Evolutionary conservation across 768 basidiomycete species (phyloP).

Genomic region (Lenzites betulinus): DNA sequence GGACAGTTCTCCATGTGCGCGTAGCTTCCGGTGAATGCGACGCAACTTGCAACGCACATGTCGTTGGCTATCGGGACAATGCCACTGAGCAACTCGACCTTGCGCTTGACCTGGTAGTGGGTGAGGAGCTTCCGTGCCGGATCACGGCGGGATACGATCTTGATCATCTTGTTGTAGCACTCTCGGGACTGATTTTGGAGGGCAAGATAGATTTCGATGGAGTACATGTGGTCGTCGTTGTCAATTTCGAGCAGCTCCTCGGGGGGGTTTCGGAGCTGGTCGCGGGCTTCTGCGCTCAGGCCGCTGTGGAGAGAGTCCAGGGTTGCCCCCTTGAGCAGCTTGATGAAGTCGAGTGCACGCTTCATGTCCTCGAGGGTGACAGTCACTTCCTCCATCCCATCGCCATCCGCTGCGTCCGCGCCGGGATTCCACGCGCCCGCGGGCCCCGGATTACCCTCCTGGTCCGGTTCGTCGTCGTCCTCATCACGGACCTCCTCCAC

Average conservation of each 20-base stretch:
- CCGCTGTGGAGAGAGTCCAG: not conserved
- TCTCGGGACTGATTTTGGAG: not conserved
- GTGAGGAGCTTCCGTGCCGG: not conserved
- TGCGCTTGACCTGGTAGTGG: not conserved
- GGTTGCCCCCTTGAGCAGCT: no score
- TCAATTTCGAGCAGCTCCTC: not conserved
- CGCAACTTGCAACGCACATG: not conserved
- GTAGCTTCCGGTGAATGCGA: not conserved
- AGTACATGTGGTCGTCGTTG: not conserved
- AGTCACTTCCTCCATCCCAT: no score
- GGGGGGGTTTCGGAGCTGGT: not conserved
- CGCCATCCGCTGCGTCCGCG: no score
- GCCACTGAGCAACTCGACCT: not conserved
- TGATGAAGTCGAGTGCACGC: no score
- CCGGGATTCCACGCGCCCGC: no score
- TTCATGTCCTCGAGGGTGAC: no score
- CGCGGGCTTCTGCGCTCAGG: not conserved
- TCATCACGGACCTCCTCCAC: no score
- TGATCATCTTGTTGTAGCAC: not conserved
- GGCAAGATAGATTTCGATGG: not conserved
- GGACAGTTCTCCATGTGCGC: constrained; percentile 16
- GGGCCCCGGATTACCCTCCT: no score
- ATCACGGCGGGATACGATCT: not conserved
- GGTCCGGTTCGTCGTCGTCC: no score
- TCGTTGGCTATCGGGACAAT: not conserved